Base-by-base conservation (phyloP, 1,284 basidiomycete genomes). In the Ceraceosorus guamensis region DNA sequence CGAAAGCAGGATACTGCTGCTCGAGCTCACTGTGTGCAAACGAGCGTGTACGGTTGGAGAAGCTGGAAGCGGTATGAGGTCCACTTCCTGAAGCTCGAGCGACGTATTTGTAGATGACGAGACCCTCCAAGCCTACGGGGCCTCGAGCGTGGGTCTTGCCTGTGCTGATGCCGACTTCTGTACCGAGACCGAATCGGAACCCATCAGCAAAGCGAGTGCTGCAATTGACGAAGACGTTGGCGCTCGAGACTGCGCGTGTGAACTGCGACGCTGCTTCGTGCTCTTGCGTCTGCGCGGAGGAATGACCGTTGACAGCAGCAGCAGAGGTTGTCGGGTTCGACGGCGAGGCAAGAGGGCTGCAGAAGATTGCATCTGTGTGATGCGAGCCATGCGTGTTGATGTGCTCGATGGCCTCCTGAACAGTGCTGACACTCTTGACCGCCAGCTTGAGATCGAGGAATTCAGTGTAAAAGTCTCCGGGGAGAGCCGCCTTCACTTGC, bases 121-220 rank as follows among this genome's bases (percentile, higher is more conserved):
- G 48, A 0, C 95, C 95, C 64, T 97, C 91, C 52, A 98, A 79
- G 0, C 95, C 95, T 1, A 98, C 95, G 0, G 95, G 95, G 2
- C 95, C 95, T 33, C 95, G 81, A 2, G 95, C 93, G 72, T 99
- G 95, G 53, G 95, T 96, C 69, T 89, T 86, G 2, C 91, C 91
- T 0, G 95, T 99, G 73, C 87, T 88, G 73, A 99, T 96, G 7
- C 95, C 95, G 0, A 99, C 93, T 78, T 98, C 95, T 1, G 95
- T 93, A 1, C 95, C 95, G 64, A 96, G 89, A 0, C 95, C 95
- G 77, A 91, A 99, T 55, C 95, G 80, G 78, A 93, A 97, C 1
- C 95, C 95, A 77, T 99, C 95, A 0, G 92, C 88, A 72, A 99
- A 98, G 48, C 95, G 83, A 6, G 95, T 95, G 63, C 86, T 89